Conservation (phyloP, 306 rosid genomes). For the Quercus cerris region DNA sequence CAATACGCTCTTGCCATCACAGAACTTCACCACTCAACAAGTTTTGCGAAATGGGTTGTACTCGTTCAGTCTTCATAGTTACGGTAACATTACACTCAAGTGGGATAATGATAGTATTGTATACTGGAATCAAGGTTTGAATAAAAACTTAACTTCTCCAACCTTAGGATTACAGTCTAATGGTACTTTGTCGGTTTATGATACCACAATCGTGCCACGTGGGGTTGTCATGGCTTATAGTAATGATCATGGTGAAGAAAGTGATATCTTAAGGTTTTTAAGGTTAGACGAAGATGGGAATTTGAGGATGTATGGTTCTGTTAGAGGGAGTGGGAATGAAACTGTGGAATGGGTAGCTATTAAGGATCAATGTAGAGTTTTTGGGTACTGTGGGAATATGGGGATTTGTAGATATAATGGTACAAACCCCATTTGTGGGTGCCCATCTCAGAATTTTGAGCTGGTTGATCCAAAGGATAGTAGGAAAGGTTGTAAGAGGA, state of each 20-base stretch:
- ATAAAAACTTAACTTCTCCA: constrained; percentile 38
- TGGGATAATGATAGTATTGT: constrained; percentile 47
- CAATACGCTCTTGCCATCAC: constrained; percentile 54
- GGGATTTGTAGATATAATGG: constrained; percentile 69
- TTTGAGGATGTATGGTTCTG: constrained; percentile 55
- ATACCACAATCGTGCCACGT: constrained; percentile 23
- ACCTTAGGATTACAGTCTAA: constrained; percentile 28
- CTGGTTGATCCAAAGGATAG: constrained; percentile 49
- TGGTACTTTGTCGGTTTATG: constrained; percentile 49
- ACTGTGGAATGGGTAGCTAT: constrained; percentile 62
- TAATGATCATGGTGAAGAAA: constrained; percentile 49
- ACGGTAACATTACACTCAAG: constrained; percentile 51
- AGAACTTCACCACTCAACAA: constrained; percentile 45
- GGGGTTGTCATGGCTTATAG: constrained; percentile 50
- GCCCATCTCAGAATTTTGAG: constrained; percentile 68
- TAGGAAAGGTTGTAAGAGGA: constrained; percentile 64
- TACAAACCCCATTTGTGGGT: constrained; percentile 45
- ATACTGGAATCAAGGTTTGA: constrained; percentile 58
- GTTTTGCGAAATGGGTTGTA: constrained; percentile 50
- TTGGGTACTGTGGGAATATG: constrained; percentile 64
- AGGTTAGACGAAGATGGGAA: constrained; percentile 67
- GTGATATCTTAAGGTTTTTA: constrained; percentile 45
- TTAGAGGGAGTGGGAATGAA: constrained; percentile 32
- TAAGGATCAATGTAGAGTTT: constrained; percentile 60
- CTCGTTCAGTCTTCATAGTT: constrained; percentile 28